Evolutionary conservation across 306 rosid genomes (phyloP), one percentile per base, ranked within the genome.

Genomic region (Gillenia trifoliata): DNA sequence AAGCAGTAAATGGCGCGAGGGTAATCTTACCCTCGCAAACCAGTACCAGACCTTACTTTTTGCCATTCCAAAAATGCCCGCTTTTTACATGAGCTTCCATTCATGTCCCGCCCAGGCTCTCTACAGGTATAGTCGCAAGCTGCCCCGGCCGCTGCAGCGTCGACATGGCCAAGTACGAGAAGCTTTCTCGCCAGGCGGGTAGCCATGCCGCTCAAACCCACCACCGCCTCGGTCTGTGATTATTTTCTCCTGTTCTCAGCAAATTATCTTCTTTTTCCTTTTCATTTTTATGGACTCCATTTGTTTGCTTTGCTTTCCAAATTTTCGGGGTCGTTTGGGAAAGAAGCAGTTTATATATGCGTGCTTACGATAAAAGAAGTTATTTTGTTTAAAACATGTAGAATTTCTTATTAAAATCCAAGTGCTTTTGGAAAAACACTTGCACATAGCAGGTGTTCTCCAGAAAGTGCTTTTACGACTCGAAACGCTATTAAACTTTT

Each of bases 191-290:
- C 95, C 41, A 81, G 78, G n/a, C 88, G 93, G 66, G 92, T 94
- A 96, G 88, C 89, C 73, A 81, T 92, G 96, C 95, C 31, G 97
- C 90, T 94, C 83, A 86, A 92, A 71, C 97, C 56, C 97, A 87
- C 62, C 95, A 90, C 80, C 85, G 81, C 45, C 74, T 94, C 71
- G 99, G 99, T 91, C 34, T 26, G 85, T 60, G 0, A 47, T 28
- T 33, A 68, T 9, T 3, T 23, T 43, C 9, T 2, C 70, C 50
- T 25, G 29, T 38, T 56, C 20, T 69, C 45, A 49, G 29, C 20
- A 22, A 69, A 31, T 5, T 70, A 43, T 43, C 49, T 43, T 43
- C 49, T 31, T 54, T 11, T 16, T 11, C 34, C n/a, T 49, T 69
- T 23, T 64, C 16, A 11, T 29, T 29, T 61, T 63, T 9, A 63